A percentile compares a stretch with the other conserved stretches of the same genome.
These are phyloP conservation scores for Claviceps purpurea DNA, from an alignment of 2,329 filamentous ascomycete species.

Conservation along the genomic window DNA sequence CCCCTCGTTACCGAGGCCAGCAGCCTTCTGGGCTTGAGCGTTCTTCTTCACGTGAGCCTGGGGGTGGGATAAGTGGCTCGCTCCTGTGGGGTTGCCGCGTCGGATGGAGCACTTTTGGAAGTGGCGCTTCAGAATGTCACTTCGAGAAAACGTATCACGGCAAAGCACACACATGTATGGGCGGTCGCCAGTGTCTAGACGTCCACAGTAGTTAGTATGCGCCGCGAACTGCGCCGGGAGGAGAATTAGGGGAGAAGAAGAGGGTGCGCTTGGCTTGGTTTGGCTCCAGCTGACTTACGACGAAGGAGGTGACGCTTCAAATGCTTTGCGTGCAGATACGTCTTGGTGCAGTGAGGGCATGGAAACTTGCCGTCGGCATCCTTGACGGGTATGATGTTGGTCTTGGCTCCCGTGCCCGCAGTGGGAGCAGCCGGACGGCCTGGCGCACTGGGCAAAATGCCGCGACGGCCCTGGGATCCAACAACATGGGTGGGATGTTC, in stretches of 20 bases:
- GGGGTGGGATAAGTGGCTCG: constrained; percentile 86
- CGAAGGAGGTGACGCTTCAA: constrained; percentile 88
- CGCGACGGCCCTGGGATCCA: constrained; percentile 82
- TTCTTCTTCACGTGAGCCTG: constrained; percentile 79
- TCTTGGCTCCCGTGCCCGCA: constrained; percentile 59
- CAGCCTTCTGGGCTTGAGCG: constrained; percentile 43
- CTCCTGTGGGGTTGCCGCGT: constrained; percentile 87
- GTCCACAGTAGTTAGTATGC: constrained; percentile 15
- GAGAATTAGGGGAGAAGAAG: background rate
- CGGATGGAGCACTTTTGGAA: constrained; percentile 98
- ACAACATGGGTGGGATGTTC: constrained; percentile 81
- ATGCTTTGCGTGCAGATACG: constrained; percentile 94
- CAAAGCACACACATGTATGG: constrained; percentile 98
- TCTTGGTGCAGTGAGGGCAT: constrained; percentile 96
- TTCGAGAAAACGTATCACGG: constrained; percentile 94
- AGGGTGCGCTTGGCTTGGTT: background rate
- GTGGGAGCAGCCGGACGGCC: constrained; percentile 68
- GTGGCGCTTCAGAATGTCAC: constrained; percentile 96
- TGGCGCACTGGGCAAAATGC: constrained; percentile 81
- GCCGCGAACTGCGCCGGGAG: constrained; percentile 13
- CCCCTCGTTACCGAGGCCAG: constrained; percentile 38
- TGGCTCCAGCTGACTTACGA: constrained; percentile 52
- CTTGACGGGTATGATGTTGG: constrained; percentile 76
- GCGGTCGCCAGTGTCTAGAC: constrained; percentile 82
- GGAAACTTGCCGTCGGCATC: constrained; percentile 97